Evolutionary conservation across 2,329 filamentous ascomycete genomes (phyloP), one percentile per base, ranked within the genome.

Genomic region (Alternaria novae-zelandiae): DNA sequence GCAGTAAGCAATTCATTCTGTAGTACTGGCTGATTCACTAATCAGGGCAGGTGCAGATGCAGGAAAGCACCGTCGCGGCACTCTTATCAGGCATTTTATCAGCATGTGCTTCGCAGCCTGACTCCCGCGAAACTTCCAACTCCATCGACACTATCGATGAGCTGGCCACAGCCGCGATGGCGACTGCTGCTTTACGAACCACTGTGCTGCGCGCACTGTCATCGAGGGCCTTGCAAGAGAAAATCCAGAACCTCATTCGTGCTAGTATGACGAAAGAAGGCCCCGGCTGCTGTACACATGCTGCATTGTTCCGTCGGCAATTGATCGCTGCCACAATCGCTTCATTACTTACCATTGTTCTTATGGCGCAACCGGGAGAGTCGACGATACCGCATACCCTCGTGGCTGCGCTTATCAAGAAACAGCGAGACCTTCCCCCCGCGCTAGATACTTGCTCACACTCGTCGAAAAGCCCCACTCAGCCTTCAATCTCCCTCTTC

Each of bases 401-500:
- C 11, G 68, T 63, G 6, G 58, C 66, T 47, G 66, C 71, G 28
- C 60, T 80, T 17, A 61, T 79, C 11, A 63, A 66, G 11, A 77
- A 75, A 56, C 78, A 79, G 53, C 70, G 68, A 21, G 54, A 71
- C 6, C 57, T 75, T 21, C 61, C 67, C 4, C 6, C 55, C 13
- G 54, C 36, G 23, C 53, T 1, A 20, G 50, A 25, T 7, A 30
- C 58, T 47, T 79, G 75, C 59, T 60, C 57, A n/a, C 74, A 78
- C 63, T 10, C 54, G 2, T 13, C 30, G 8, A 20, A 43, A 8
- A 32, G 26, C 4, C 17, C 41, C 30, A 57, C 59, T 23, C 50
- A n/a, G 9, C 30, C 57, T 10, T 30, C 70, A 0, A 57, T 79
- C 26, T 78, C 77, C 3, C 54, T 80, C 1, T 79, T 83, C 25